A percentile compares a stretch with the other conserved stretches of the same genome.
Evolutionary conservation across 805 yeast species (phyloP).

Genomic region (Pichia eremophila): DNA sequence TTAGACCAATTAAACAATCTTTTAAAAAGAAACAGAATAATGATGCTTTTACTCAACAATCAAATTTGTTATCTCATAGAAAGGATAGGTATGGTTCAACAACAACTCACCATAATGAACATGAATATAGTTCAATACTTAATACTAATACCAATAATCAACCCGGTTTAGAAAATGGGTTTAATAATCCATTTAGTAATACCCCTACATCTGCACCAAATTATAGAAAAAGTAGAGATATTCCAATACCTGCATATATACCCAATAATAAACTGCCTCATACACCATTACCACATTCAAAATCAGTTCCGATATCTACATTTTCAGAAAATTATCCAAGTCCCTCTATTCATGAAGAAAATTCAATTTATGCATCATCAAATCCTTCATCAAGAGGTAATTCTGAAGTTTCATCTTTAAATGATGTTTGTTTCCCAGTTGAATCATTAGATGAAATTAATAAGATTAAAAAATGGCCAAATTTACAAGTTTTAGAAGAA

Average conservation of each 20-base stretch:
- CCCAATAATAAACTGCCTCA: background rate
- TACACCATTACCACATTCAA: background rate
- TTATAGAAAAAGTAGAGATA: background rate
- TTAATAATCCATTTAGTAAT: background rate
- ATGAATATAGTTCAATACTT: background rate
- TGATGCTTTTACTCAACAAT: constrained; percentile 5
- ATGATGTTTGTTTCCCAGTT: constrained; percentile 87
- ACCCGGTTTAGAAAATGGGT: background rate
- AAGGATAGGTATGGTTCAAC: constrained; percentile 2
- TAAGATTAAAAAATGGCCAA: constrained; percentile 65
- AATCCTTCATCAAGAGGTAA: constrained; percentile 56
- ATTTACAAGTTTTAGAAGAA: constrained; percentile 62
- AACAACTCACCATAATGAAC: background rate
- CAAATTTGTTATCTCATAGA: background rate
- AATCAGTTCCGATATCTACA: constrained; percentile 4
- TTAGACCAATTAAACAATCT: background rate
- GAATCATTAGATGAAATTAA: constrained; percentile 34
- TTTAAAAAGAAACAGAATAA: background rate
- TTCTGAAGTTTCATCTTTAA: constrained; percentile 64
- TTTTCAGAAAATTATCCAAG: background rate
- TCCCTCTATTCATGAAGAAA: constrained; percentile 4
- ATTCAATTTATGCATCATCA: constrained; percentile 32
- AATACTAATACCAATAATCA: background rate
- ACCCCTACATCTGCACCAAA: background rate
- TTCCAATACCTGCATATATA: background rate